A percentile compares a stretch with the other conserved stretches of the same genome.
These are phyloP conservation scores for Coemansia sp. DNA, from an alignment of 192 early-diverging fungal genomes.

Conservation along the genomic window DNA sequence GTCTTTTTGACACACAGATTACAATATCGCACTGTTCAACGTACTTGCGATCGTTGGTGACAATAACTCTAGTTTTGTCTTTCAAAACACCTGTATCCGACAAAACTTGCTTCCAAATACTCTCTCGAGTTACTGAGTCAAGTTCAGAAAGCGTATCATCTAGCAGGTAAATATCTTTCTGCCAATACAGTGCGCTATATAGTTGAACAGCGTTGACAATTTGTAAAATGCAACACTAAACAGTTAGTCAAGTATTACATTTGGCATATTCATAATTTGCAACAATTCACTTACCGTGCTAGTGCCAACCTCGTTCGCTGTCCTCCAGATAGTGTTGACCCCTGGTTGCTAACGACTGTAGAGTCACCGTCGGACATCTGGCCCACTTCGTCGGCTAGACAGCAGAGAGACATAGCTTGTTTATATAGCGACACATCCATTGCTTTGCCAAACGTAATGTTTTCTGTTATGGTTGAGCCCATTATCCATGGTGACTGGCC, in stretches of 20 bases:
- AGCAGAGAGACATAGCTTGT: constrained; percentile 59
- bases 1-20: constrained; percentile 46
- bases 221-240: too few relatives aligned
- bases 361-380: constrained; percentile 60
- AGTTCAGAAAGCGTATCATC: constrained; percentile 82
- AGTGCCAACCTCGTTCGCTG: constrained; percentile 62
- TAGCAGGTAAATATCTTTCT: constrained; percentile 74
- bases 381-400: constrained; percentile 60
- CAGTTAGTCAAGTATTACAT: too few relatives aligned
- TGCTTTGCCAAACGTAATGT: constrained; percentile 66
- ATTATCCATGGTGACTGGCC: constrained; percentile 61
- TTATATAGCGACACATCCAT: constrained; percentile 58
- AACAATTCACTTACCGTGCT: constrained; percentile 44
- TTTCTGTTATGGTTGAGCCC: constrained; percentile 69
- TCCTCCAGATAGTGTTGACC: constrained; percentile 41
- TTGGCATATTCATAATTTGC: not conserved
- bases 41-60: constrained; percentile 55
- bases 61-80: constrained; percentile 48
- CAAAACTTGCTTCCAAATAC: constrained; percentile 66
- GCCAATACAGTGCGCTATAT: constrained; percentile 67
- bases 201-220: too few relatives aligned
- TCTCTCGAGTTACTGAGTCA: constrained; percentile 60
- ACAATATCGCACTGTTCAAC: constrained; percentile 49
- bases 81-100: constrained; percentile 25
- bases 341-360: constrained; percentile 56